A percentile compares a stretch with the other conserved stretches of the same genome.
phyloP scores from a whole-genome alignment of 768 basidiomycete genomes.

The Termitomyces sp. region DNA sequence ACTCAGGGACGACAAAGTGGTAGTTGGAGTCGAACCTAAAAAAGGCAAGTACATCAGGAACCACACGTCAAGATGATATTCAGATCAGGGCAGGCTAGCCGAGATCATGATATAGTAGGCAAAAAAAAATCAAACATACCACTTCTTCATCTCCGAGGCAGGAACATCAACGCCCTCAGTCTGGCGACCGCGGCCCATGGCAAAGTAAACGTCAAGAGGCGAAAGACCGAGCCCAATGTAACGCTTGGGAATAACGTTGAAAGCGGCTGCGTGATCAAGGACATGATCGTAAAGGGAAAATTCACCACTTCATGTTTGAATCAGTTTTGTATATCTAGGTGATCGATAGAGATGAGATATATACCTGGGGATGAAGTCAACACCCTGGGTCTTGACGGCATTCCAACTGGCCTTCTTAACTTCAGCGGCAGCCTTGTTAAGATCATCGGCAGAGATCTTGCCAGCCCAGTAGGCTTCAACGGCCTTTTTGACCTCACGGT shows the following conservation, averaged over 20 bases:
- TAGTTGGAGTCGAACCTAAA: constrained; percentile 97
- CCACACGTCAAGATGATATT: neutral
- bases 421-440: constrained; percentile 82
- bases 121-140: constrained; percentile 47
- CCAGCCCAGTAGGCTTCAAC: constrained; percentile 98
- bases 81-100: constrained; percentile 1
- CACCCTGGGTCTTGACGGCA: constrained; percentile 75
- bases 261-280: constrained; percentile 91
- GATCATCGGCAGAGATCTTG: constrained; percentile 82
- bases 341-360: constrained; percentile 21
- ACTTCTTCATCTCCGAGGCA: constrained; percentile 99
- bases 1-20: constrained; percentile 97
- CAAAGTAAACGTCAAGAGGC: constrained; percentile 93
- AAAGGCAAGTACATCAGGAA: constrained; percentile 3
- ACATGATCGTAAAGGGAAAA: constrained; percentile 99
- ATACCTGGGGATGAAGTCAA: constrained; percentile 90
- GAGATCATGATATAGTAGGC: neutral
- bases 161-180: constrained; percentile 92
- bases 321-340: constrained; percentile 11
- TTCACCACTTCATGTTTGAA: constrained; percentile 66
- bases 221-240: constrained; percentile 85
- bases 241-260: constrained; percentile 96
- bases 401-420: constrained; percentile 89
- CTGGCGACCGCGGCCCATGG: constrained; percentile 99
- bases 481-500: constrained; percentile 96